phyloP scores from a whole-genome alignment of 495 filamentous ascomycete genomes.

The Collariella sp. region DNA sequence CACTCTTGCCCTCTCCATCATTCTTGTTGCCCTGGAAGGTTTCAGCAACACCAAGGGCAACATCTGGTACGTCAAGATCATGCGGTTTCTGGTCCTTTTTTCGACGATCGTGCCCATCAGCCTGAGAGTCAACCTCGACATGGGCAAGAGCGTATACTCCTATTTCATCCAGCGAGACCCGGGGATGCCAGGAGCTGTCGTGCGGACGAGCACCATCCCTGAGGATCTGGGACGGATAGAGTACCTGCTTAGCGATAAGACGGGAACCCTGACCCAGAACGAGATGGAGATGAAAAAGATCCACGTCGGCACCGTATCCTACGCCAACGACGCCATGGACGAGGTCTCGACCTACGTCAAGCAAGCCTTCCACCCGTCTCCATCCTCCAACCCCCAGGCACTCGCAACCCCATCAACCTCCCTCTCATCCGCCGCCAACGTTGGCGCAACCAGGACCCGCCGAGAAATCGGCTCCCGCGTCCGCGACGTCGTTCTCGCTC shows the following conservation, averaged over 20 bases:
- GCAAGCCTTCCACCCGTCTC: slow-evolving; percentile 61
- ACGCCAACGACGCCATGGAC: slow-evolving; percentile 97
- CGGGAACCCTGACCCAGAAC: slow-evolving; percentile 93
- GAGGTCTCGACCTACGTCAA: slow-evolving; percentile 80
- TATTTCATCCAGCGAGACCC: slow-evolving; percentile 89
- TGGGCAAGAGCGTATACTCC: slow-evolving; percentile 94
- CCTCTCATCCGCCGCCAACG: slow-evolving; percentile 49
- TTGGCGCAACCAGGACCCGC: slow-evolving; percentile 65
- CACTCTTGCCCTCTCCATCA: slow-evolving; percentile 75
- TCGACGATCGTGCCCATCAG: slow-evolving; percentile 98
- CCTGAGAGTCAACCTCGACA: slow-evolving; percentile 89
- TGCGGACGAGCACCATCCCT: slow-evolving; percentile 93
- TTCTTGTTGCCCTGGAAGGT: slow-evolving; percentile 81
- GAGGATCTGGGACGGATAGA: slow-evolving; percentile 95
- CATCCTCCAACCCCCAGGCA: slow-evolving; percentile 27
- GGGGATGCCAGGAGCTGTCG: slow-evolving; percentile 83
- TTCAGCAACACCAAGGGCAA: slow-evolving; percentile 56
- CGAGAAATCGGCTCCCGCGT: slow-evolving; percentile 91
- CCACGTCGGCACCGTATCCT: slow-evolving; percentile 95
- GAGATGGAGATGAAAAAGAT: slow-evolving; percentile 99
- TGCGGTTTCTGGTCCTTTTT: slow-evolving; percentile 95
- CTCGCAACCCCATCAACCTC: slow-evolving; percentile 70
- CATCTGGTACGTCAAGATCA: slow-evolving; percentile 89
- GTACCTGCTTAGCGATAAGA: slow-evolving; percentile 95
- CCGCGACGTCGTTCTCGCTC: slow-evolving; percentile 78